Conservation (phyloP, 768 basidiomycete genomes). For the Candolleomyces eurysporus region DNA sequence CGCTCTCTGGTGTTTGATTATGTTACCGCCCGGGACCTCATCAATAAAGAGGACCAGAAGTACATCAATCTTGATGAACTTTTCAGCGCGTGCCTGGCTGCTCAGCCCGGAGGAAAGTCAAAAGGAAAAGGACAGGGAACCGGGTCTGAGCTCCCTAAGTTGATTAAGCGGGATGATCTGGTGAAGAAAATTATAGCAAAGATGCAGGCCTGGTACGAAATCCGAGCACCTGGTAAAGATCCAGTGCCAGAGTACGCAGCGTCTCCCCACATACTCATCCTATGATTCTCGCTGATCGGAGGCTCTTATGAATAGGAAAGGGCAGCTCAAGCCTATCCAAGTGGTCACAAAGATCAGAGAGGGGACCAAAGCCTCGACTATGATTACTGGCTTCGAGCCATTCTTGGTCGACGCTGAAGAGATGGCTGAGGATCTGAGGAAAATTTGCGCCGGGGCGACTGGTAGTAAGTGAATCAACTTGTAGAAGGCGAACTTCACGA, state of each 20-base stretch:
- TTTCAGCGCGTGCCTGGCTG: conserved; percentile 33
- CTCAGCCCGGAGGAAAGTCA: conserved; percentile 31
- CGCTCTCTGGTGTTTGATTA: conserved; percentile 60
- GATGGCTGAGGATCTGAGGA: too few species aligned
- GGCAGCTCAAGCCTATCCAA: conserved; percentile 65
- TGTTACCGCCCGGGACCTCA: conserved; percentile 54
- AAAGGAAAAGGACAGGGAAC: conserved; percentile 26
- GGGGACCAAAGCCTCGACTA: conserved; percentile 75
- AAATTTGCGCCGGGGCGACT: conserved; percentile 75
- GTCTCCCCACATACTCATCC: neutral
- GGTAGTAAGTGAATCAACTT: conserved; percentile 48
- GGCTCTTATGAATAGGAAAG: too few species aligned
- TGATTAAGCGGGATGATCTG: conserved; percentile 67
- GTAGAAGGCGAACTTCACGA: neutral
- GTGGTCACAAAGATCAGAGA: conserved; percentile 73
- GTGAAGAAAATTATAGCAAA: conserved; percentile 48
- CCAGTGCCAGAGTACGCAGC: conserved; percentile 53
- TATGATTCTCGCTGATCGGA: too few species aligned
- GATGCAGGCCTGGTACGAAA: conserved; percentile 80
- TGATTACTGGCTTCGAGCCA: conserved; percentile 78
- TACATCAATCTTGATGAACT: conserved; percentile 68
- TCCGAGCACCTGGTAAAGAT: conserved; percentile 55
- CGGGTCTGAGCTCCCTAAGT: conserved; percentile 33
- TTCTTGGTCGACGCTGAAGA: conserved; percentile 66
- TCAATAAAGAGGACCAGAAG: conserved; percentile 64